Evolutionary conservation across 306 rosid species (phyloP), one percentile per base, ranked within the genome.

Genomic region (Trichosanthes truncata): DNA sequence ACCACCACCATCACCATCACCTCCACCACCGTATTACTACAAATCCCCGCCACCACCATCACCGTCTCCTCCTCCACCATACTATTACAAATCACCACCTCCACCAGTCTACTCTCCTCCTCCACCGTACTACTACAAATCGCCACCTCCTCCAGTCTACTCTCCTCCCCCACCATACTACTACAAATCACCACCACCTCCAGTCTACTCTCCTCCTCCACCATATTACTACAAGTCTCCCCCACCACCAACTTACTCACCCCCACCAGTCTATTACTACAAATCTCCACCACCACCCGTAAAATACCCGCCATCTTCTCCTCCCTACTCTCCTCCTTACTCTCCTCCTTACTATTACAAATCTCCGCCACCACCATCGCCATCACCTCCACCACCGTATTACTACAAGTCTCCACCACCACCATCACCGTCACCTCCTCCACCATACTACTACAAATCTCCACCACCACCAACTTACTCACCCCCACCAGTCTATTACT

Each of bases 291-390:
- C 87, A 1, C 89, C 84, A 14, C 85, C 82, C n/a, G n/a, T n/a
- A n/a, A n/a, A n/a, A 0, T 38, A 33, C 0, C 80, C 78, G 0
- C n/a, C n/a, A n/a, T n/a, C n/a, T n/a, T 56, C 85, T 0, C 84
- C 86, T 29, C 0, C 85, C n/a, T n/a, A n/a, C n/a, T 56, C 85
- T 0, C 84, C 86, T 29, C 0, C 85, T n/a, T n/a, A n/a, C n/a
- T n/a, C 90, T 3, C 83, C 87, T 0, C 83, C 87, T 0, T 87
- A 89, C 17, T 18, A 5, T 0, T 85, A 87, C 67, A 84, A 86
- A 0, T 86, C 89, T 0, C 89, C 89, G 0, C 89, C 90, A 0
- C 90, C 89, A 0, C 91, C 91, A 0, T n/a, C n/a, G n/a, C n/a
- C n/a, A n/a, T 69, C 76, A 0, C 83, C 86, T 1, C 86, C 80